A percentile compares a stretch with the other conserved stretches of the same genome.
Evolutionary conservation across 257 asterid genomes (phyloP).

Genomic region (Penstemon newberryi): DNA sequence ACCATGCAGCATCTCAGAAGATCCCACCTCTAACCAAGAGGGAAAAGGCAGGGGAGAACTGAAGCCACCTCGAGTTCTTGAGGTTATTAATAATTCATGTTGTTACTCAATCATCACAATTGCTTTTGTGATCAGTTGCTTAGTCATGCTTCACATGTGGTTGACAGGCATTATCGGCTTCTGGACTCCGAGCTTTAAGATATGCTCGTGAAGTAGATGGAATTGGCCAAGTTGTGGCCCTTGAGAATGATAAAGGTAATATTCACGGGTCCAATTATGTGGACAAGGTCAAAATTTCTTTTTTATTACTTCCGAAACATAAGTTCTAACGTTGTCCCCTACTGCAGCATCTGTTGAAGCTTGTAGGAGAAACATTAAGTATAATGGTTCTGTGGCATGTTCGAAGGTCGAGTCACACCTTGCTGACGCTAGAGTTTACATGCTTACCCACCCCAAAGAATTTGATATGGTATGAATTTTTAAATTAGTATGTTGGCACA

Average conservation of each 20-base stretch:
- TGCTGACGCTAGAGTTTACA: slow-evolving; percentile 90
- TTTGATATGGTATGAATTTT: slow-evolving; percentile 76
- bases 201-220: slow-evolving; percentile 96
- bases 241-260: slow-evolving; percentile 83
- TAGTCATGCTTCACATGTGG: slow-evolving; percentile 14
- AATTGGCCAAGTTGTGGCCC: slow-evolving; percentile 88
- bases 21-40: slow-evolving; percentile 32
- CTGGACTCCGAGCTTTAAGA: slow-evolving; percentile 93
- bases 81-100: slow-evolving; percentile 51
- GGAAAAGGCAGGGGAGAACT: slow-evolving; percentile 52
- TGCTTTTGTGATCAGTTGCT: not conserved
- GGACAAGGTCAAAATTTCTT: no score
- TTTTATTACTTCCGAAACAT: slow-evolving; percentile 11
- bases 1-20: slow-evolving; percentile 42
- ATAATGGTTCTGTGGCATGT: slow-evolving; percentile 83
- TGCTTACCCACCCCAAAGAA: slow-evolving; percentile 96
- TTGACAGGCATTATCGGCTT: slow-evolving; percentile 87
- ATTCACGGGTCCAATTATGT: no score
- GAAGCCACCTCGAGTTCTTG: slow-evolving; percentile 79
- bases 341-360: slow-evolving; percentile 89
- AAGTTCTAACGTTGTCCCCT: slow-evolving; percentile 17
- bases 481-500: not conserved
- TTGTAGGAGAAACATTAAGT: slow-evolving; percentile 88
- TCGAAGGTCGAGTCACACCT: slow-evolving; percentile 89
- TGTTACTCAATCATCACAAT: not conserved